Evolutionary conservation across 2,329 filamentous ascomycete genomes (phyloP), one percentile per base, ranked within the genome.

Genomic region (Colletotrichum cereale): DNA sequence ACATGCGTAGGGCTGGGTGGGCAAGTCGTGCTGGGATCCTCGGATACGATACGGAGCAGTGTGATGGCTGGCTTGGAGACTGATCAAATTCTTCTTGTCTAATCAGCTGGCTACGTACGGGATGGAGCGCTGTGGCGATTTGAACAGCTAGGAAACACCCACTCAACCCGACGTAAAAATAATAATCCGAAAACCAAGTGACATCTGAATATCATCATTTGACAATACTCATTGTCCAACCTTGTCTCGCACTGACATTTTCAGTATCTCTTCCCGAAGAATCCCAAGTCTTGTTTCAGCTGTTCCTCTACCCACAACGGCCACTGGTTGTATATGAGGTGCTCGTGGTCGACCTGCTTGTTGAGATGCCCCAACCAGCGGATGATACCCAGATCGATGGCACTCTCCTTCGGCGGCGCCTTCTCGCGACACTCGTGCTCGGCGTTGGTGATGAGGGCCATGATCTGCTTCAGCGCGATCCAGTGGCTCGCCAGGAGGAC

Each of bases 281-380:
- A 86, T 0, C 76, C 75, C n/a, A 80, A 72, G 62, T 89, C 84
- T 52, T 73, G 73, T 10, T 84, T 82, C 62, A 89, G 77, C 79
- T 86, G 84, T 65, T 81, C 80, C 75, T 88, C 85, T 5, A 89
- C 87, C 87, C 87, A 89, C 76, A 81, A 68, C 21, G 87, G 87
- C 86, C 86, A 89, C 73, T 81, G 78, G 66, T 88, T 88, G 72
- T 87, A 87, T 29, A 74, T 73, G 61, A 77, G 77, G 65, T 87
- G 82, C 73, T 84, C 82, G 40, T 77, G 78, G 69, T 84, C 83
- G 24, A 89, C 80, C 71, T 83, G 80, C 14, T 79, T 75, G 75
- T 89, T 89, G 42, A 88, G 80, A 65, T 86, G 80, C 75, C 79
- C 82, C 14, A 89, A 81, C 87, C 87, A 89, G 31, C 85, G 79